phyloP scores from a whole-genome alignment of 164 flowering plant species.

The Malania oleifera region DNA sequence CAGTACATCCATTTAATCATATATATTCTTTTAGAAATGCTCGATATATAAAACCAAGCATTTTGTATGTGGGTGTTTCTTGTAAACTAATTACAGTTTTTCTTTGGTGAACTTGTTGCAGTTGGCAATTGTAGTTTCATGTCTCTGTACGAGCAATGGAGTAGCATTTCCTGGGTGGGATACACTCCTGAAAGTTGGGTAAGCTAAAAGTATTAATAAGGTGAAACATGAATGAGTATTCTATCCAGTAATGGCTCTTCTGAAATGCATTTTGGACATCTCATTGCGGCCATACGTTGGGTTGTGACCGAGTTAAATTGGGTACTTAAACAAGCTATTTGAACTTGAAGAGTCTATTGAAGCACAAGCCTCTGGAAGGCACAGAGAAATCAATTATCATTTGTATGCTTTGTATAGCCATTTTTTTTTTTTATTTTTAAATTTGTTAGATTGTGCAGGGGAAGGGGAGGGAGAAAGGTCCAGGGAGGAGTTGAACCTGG shows the following conservation, averaged over 20 bases:
- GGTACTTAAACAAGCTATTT: no score
- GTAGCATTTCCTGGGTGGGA: conserved; percentile 83
- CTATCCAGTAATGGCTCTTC: neutral
- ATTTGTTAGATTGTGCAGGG: no score
- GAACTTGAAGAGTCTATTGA: no score
- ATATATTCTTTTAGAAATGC: no score
- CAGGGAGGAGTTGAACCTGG: no score
- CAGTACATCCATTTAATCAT: no score
- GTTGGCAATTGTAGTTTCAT: conserved; percentile 57
- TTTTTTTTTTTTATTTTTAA: no score
- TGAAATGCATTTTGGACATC: neutral
- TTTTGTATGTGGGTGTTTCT: neutral
- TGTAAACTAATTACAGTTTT: conserved; percentile 42
- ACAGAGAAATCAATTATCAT: no score
- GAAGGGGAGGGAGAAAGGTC: no score
- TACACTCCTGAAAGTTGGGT: conserved; percentile 75
- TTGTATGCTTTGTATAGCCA: no score
- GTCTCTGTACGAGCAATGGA: conserved; percentile 65
- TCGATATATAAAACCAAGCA: no score
- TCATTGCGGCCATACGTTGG: neutral
- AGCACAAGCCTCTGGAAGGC: no score
- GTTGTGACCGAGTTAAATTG: neutral
- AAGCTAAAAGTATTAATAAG: conserved; percentile 19
- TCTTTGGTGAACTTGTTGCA: conserved; percentile 26
- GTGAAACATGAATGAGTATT: neutral